Conservation (phyloP, 495 filamentous ascomycete genomes). For the Antarctomyces pellizariae region DNA sequence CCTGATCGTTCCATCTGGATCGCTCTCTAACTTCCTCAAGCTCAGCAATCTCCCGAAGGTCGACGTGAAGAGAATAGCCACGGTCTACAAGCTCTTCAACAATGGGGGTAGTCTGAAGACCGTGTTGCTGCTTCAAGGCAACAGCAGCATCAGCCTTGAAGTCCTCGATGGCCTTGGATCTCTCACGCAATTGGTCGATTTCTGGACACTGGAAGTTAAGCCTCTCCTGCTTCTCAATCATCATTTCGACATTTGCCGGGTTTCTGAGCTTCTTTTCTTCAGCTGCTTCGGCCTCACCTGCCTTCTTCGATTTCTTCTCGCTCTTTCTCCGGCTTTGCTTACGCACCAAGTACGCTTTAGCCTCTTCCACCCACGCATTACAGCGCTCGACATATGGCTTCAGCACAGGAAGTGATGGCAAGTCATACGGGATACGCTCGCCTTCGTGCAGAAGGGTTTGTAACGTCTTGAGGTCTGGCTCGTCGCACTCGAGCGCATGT, state of each 20-base stretch:
- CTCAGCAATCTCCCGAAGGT: slow-evolving; percentile 77
- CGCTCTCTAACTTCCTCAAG: slow-evolving; percentile 62
- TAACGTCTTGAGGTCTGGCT: slow-evolving; percentile 66
- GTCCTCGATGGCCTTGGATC: slow-evolving; percentile 62
- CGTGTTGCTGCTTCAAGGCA: slow-evolving; percentile 34
- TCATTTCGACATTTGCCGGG: slow-evolving; percentile 66
- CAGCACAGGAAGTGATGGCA: slow-evolving; percentile 62
- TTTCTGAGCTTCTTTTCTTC: slow-evolving; percentile 85
- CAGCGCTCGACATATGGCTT: slow-evolving; percentile 80
- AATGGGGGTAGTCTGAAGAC: slow-evolving; percentile 40
- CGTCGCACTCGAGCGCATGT: slow-evolving; percentile 55
- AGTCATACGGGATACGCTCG: slow-evolving; percentile 87
- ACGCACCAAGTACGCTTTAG: slow-evolving; percentile 85
- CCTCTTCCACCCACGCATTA: slow-evolving; percentile 96
- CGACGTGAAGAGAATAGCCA: slow-evolving; percentile 76
- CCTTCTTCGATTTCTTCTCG: slow-evolving; percentile 70
- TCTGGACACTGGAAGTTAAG: slow-evolving; percentile 90
- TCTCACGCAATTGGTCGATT: slow-evolving; percentile 68
- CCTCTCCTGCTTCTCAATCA: slow-evolving; percentile 65
- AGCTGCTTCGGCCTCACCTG: slow-evolving; percentile 48
- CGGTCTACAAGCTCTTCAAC: slow-evolving; percentile 76
- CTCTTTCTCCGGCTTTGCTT: slow-evolving; percentile 98
- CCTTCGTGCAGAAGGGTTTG: slow-evolving; percentile 75
- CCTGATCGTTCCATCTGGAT: slow-evolving; percentile 72
- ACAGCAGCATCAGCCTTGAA: slow-evolving; percentile 60